phyloP scores from a whole-genome alignment of 192 early-diverging fungal genomes.

The Coemansia sp. region DNA sequence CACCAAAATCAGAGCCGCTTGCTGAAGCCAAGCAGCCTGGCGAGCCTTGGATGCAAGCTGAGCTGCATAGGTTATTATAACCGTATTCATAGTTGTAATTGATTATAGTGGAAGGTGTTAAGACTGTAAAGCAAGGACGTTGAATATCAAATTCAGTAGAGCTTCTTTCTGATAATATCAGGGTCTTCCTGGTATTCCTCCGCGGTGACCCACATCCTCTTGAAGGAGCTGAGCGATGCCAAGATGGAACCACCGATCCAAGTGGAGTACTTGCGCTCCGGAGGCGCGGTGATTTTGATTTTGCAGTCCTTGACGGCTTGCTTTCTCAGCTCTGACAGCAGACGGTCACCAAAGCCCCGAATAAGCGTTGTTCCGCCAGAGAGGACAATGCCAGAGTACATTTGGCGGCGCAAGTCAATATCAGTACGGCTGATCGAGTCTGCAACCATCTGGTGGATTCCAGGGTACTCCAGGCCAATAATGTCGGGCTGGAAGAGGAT shows the following conservation, averaged over 20 bases:
- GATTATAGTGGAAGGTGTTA: neutral
- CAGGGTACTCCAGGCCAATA: slow-evolving; percentile 90
- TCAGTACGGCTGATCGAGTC: slow-evolving; percentile 94
- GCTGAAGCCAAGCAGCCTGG: neutral
- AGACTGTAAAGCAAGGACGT: neutral
- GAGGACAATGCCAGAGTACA: slow-evolving; percentile 91
- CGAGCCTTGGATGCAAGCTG: slow-evolving; percentile 35
- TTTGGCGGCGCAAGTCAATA: slow-evolving; percentile 87
- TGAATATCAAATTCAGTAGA: slow-evolving; percentile 56
- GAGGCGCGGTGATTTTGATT: slow-evolving; percentile 97
- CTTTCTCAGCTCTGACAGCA: slow-evolving; percentile 89
- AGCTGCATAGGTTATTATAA: slow-evolving; percentile 3
- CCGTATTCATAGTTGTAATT: neutral
- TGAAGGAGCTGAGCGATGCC: slow-evolving; percentile 96
- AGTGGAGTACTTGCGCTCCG: slow-evolving; percentile 97
- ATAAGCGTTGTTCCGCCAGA: slow-evolving; percentile 97
- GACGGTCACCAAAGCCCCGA: slow-evolving; percentile 91
- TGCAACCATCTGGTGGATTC: slow-evolving; percentile 91
- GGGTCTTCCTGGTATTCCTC: slow-evolving; percentile 98
- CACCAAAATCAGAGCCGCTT: neutral
- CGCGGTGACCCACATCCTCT: slow-evolving; percentile 99
- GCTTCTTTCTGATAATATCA: slow-evolving; percentile 87
- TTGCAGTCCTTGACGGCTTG: slow-evolving; percentile 92
- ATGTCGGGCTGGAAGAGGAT: slow-evolving; percentile 95
- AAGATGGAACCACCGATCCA: slow-evolving; percentile 99